phyloP scores from a whole-genome alignment of 768 basidiomycete species.

The Gyrodon lividus region DNA sequence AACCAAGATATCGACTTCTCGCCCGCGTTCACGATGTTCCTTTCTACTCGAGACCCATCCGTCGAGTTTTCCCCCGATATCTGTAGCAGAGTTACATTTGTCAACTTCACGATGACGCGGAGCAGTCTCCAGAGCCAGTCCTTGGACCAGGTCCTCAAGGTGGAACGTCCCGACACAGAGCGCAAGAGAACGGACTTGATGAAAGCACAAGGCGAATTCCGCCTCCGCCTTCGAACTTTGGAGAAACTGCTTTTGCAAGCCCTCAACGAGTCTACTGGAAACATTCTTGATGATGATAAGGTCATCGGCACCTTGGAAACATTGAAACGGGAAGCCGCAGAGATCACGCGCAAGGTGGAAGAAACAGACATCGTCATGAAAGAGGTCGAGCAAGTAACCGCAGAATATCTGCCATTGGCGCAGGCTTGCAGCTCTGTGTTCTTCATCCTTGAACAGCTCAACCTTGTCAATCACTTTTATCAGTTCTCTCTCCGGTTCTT shows the following conservation, averaged over 20 bases:
- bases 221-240: slow-evolving; percentile 84
- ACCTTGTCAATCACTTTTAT: slow-evolving; percentile 95
- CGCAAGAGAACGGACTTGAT: slow-evolving; percentile 93
- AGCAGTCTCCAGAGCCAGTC: slow-evolving; percentile 99
- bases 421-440: slow-evolving; percentile 96
- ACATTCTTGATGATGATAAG: slow-evolving; percentile 98
- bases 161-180: slow-evolving; percentile 96
- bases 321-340: slow-evolving; percentile 92
- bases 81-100: slow-evolving; percentile 94
- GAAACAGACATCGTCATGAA: slow-evolving; percentile 95
- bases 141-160: slow-evolving; percentile 93
- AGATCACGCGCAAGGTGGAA: slow-evolving; percentile 93
- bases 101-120: slow-evolving; percentile 98
- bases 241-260: slow-evolving; percentile 93
- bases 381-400: slow-evolving; percentile 94
- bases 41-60: slow-evolving; percentile 95
- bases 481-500: slow-evolving; percentile 98
- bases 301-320: slow-evolving; percentile 96
- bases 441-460: slow-evolving; percentile 95
- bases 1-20: slow-evolving; percentile 99
- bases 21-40: slow-evolving; percentile 99
- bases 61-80: slow-evolving; percentile 98
- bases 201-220: slow-evolving; percentile 98
- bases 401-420: slow-evolving; percentile 91
- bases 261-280: slow-evolving; percentile 93